Conservation (phyloP, 2,329 filamentous ascomycete genomes). For the Penicillium sp. region DNA sequence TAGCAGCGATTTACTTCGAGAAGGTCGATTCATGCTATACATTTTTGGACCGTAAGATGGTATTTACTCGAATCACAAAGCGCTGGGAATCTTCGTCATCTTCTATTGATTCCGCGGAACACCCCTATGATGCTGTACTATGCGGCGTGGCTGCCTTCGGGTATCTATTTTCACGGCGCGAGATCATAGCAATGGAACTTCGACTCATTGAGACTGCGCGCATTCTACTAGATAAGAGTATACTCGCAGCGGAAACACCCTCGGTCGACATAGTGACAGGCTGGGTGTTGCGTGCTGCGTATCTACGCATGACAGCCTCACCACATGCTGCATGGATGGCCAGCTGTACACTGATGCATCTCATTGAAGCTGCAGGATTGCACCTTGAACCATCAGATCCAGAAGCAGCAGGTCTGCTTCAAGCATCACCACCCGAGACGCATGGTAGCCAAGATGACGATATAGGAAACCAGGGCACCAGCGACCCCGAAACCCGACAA, state of each 20-base stretch:
- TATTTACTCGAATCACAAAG: conserved; percentile 32
- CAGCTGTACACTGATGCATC: conserved; percentile 57
- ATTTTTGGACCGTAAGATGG: conserved; percentile 40
- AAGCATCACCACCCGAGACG: conserved; percentile 1
- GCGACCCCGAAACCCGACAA: conserved; percentile 40
- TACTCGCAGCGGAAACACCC: conserved; percentile 25
- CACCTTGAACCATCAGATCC: conserved; percentile 29
- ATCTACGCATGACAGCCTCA: conserved; percentile 53
- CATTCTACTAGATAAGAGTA: conserved; percentile 46
- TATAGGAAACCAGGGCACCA: conserved; percentile 1
- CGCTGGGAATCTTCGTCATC: conserved; percentile 20
- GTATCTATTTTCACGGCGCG: conserved; percentile 50
- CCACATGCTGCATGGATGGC: conserved; percentile 57
- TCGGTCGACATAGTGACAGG: conserved; percentile 34
- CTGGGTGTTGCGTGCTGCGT: conserved; percentile 55
- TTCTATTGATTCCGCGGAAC: conserved; percentile 19
- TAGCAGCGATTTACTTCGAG: conserved; percentile 52
- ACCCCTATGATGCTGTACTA: conserved; percentile 49
- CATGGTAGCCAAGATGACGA: not conserved
- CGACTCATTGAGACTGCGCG: conserved; percentile 50
- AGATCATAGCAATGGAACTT: conserved; percentile 44
- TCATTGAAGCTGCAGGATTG: conserved; percentile 52
- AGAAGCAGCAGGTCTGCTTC: conserved; percentile 6
- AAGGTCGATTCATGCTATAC: conserved; percentile 55
- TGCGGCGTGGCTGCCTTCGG: conserved; percentile 58